Conservation (phyloP, 2,329 filamentous ascomycete genomes). For the Ophiostoma australiae region DNA sequence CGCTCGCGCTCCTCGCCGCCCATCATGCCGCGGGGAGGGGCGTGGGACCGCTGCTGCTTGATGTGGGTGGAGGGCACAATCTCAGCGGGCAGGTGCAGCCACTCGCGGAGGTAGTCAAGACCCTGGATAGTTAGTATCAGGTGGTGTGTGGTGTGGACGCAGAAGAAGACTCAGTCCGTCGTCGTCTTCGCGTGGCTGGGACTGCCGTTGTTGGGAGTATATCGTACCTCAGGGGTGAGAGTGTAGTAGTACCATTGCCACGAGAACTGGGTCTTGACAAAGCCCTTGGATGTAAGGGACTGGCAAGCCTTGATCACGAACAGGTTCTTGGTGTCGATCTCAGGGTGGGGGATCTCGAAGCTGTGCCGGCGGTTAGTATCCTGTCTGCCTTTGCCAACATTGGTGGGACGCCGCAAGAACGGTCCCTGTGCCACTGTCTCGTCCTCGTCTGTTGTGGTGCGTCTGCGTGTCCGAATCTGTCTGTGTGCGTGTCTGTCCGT, state of each 20-base stretch:
- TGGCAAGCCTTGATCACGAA: slow-evolving; percentile 98
- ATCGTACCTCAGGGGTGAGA: slow-evolving; percentile 46
- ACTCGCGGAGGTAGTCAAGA: slow-evolving; percentile 99
- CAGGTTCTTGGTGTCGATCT: slow-evolving; percentile 99
- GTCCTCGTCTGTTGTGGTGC: neutral
- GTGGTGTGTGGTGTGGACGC: neutral
- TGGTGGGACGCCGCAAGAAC: neutral
- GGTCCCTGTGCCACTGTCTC: neutral
- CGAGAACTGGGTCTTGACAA: slow-evolving; percentile 98
- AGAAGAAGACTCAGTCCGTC: neutral
- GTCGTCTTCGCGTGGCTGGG: neutral
- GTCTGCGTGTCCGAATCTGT: neutral
- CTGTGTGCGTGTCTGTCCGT: neutral
- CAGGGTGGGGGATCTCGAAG: slow-evolving; percentile 58
- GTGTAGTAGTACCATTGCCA: slow-evolving; percentile 99
- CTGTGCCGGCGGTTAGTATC: slow-evolving; percentile 27
- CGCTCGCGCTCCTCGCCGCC: slow-evolving; percentile 78
- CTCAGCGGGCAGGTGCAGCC: slow-evolving; percentile 98
- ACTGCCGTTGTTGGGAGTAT: neutral
- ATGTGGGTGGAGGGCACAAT: slow-evolving; percentile 99
- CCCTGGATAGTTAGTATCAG: slow-evolving; percentile 57
- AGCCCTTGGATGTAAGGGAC: slow-evolving; percentile 96
- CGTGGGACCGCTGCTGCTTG: slow-evolving; percentile 99
- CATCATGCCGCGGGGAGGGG: slow-evolving; percentile 97
- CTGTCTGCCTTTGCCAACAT: neutral